Base-by-base conservation (phyloP, 306 rosid genomes). In the Cucurbita moschata region DNA sequence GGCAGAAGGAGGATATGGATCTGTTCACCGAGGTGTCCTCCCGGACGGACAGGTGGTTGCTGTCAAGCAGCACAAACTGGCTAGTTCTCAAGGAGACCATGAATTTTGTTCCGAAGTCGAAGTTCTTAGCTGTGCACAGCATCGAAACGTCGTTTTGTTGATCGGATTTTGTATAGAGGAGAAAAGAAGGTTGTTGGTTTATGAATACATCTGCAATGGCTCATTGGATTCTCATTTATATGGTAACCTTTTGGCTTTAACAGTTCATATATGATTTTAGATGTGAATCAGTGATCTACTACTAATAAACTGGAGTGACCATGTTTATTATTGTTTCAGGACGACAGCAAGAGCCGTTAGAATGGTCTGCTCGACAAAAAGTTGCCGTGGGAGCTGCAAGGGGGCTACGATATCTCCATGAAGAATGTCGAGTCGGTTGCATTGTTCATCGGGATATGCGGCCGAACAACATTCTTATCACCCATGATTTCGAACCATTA, bases 361-460 rank as follows among this genome's bases (percentile, higher is more conserved):
- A 88, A 75, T 95, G 99, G 99, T 83, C 97, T 73, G 91, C 99
- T 7, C 67, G 99, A 53, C 97, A 95, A 74, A 95, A 91, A 79
- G 72, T 95, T 78, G 97, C 99, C 0, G 92, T 91, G 21, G 99
- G 99, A 78, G 99, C 97, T 55, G 99, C 99, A 79, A 85, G 97
- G 35, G 99, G 97, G 26, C 81, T 95, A 71, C 86, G 99, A 75
- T 95, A 95, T 88, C 97, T 95, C 77, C 99, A 95, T 49, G 97
- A 95, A 83, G 99, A 95, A 82, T 95, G 99, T 80, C 83, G 99
- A 83, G 99, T 95, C 16, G 99, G 99, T 76, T 95, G 97, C 82
- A 95, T 95, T 73, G 96, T 95, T 80, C 99, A 95, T 82, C 97
- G 97, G 72, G 99, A 95, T 79, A 91, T 95, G 99, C 84, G 99